These are phyloP conservation scores for Tolypocladium tundrense DNA, from an alignment of 2,329 filamentous ascomycete genomes.

Conservation along the genomic window DNA sequence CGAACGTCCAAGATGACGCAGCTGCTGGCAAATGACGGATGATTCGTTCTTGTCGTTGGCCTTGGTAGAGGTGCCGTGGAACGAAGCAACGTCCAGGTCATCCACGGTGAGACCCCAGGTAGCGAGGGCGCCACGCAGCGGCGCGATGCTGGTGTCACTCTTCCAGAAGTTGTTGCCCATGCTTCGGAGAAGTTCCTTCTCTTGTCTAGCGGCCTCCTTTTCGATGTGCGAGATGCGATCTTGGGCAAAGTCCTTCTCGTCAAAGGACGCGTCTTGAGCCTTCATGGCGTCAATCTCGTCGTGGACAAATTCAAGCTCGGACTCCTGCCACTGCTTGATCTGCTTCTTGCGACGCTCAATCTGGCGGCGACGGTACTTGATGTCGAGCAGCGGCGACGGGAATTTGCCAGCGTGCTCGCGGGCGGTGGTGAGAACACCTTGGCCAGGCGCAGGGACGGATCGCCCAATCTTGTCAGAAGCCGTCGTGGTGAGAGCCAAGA, in stretches of 20 bases:
- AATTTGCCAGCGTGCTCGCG: conserved; percentile 86
- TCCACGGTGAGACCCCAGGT: conserved; percentile 98
- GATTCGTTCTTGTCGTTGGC: conserved; percentile 99
- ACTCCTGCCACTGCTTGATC: conserved; percentile 94
- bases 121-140: conserved; percentile 87
- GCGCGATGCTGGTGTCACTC: conserved; percentile 84
- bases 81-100: conserved; percentile 88
- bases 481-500: conserved; percentile 86
- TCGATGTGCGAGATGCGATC: conserved; percentile 82
- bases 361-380: conserved; percentile 93
- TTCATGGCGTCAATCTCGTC: conserved; percentile 91
- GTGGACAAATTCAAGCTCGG: conserved; percentile 83
- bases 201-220: conserved; percentile 74
- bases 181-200: conserved; percentile 85
- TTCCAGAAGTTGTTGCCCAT: conserved; percentile 99
- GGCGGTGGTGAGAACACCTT: conserved; percentile 92
- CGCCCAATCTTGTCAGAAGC: conserved; percentile 99
- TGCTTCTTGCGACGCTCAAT: conserved; percentile 88
- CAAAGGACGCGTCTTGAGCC: conserved; percentile 60
- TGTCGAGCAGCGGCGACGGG: conserved; percentile 89
- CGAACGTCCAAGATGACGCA: conserved; percentile 85
- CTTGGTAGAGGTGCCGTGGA: conserved; percentile 97
- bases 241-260: conserved; percentile 75
- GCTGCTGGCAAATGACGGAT: conserved; percentile 90
- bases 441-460: conserved; percentile 89